Percentiles rank a stretch among this genome's conserved stretches.
Evolutionary conservation across 805 yeast genomes (phyloP).

Genomic region (Isabelozyma pseudorhagii): DNA sequence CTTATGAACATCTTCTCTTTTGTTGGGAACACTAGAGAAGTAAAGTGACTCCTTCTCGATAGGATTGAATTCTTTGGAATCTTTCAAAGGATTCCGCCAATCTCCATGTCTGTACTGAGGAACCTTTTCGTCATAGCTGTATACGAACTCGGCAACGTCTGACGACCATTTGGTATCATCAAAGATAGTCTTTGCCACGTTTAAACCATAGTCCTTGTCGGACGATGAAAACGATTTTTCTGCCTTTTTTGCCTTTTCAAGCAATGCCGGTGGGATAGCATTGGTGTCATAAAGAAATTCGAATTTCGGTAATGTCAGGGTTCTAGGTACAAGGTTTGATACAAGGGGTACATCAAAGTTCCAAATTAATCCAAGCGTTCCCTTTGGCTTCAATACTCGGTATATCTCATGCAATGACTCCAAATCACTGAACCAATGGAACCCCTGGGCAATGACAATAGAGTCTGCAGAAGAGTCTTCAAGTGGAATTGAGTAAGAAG

Average conservation of each 20-base stretch:
- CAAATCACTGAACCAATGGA: conserved; percentile 62
- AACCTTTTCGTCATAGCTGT: conserved; percentile 39
- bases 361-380: conserved; percentile 57
- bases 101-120: conserved; percentile 53
- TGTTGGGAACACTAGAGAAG: conserved; percentile 25
- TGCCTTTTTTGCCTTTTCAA: conserved; percentile 1
- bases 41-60: conserved; percentile 30
- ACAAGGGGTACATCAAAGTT: conserved; percentile 43
- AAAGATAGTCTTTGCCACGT: conserved; percentile 11
- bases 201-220: conserved; percentile 1
- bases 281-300: conserved; percentile 3
- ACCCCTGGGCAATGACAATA: conserved; percentile 57
- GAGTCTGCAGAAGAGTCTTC: conserved; percentile 45
- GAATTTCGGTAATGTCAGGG: conserved; percentile 5
- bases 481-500: conserved; percentile 47
- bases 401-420: conserved; percentile 46
- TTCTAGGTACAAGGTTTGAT: not conserved
- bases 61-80: conserved; percentile 29
- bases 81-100: conserved; percentile 43
- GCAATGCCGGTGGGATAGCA: conserved; percentile 4
- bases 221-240: not conserved
- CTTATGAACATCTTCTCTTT: conserved; percentile 36
- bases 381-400: conserved; percentile 47
- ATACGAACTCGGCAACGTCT: conserved; percentile 28
- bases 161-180: conserved; percentile 34